Conservation (phyloP, 2,329 filamentous ascomycete species). For the Xylariales sp. region DNA sequence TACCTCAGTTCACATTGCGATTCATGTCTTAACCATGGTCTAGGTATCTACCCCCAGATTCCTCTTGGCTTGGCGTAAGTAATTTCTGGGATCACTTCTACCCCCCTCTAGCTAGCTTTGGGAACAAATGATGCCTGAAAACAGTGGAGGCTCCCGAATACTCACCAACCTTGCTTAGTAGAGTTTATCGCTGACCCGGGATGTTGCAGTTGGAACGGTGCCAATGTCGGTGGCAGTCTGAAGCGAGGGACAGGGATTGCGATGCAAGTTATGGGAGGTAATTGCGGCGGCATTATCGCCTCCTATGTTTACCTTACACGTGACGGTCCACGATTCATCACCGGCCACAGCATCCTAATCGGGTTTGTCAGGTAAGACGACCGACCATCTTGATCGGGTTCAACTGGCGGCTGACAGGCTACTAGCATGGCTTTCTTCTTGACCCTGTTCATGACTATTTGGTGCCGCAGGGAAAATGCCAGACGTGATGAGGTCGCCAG, state of each 20-base stretch:
- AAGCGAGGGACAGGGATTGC: conserved; percentile 53
- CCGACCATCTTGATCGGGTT: too few relatives aligned
- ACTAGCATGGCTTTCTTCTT: conserved; percentile 26
- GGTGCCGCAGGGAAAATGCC: conserved; percentile 26
- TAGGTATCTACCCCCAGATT: conserved; percentile 48
- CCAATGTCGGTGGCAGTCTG: conserved; percentile 51
- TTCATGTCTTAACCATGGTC: too few relatives aligned
- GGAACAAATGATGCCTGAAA: too few relatives aligned
- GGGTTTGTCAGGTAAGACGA: conserved; percentile 22
- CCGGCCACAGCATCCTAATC: conserved; percentile 35
- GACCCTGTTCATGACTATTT: conserved; percentile 27
- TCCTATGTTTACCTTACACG: conserved; percentile 40
- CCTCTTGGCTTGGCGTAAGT: conserved; percentile 48
- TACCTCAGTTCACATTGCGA: too few relatives aligned
- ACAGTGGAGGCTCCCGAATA: too few relatives aligned
- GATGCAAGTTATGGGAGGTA: conserved; percentile 54
- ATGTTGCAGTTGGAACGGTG: too few relatives aligned
- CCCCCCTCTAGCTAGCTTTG: too few relatives aligned
- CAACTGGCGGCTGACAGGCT: neutral
- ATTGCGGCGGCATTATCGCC: conserved; percentile 36
- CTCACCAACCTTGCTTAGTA: too few relatives aligned
- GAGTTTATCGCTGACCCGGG: too few relatives aligned
- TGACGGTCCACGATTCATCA: conserved; percentile 30
- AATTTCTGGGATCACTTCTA: too few relatives aligned
- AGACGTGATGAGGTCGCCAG: conserved; percentile 20